phyloP scores from a whole-genome alignment of 352 stramenopile species.

The Albugo laibachii region DNA sequence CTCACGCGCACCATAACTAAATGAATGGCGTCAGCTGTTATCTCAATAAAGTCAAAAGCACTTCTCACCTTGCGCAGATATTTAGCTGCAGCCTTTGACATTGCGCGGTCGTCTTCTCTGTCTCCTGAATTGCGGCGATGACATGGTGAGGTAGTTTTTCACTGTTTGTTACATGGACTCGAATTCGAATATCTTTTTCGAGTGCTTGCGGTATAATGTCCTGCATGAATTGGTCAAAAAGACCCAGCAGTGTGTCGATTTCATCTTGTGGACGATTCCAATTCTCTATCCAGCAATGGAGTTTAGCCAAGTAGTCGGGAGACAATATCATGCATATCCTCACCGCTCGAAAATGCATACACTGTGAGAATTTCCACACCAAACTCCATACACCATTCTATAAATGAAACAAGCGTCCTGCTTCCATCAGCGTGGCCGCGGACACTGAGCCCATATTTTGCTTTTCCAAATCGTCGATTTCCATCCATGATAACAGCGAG shows the following conservation, averaged over 20 bases:
- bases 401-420: slow-evolving; percentile 89
- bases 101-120: slow-evolving; percentile 76
- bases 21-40: slow-evolving; percentile 13
- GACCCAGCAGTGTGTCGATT: slow-evolving; percentile 80
- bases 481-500: slow-evolving; percentile 95
- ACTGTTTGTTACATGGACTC: slow-evolving; percentile 73
- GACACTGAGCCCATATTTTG: slow-evolving; percentile 45
- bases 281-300: slow-evolving; percentile 53
- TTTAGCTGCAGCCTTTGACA: slow-evolving; percentile 69
- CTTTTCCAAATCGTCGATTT: slow-evolving; percentile 87
- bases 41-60: not conserved
- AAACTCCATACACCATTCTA: slow-evolving; percentile 90
- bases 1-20: slow-evolving; percentile 87
- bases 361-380: slow-evolving; percentile 83
- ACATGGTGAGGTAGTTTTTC: slow-evolving; percentile 51
- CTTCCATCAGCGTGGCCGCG: slow-evolving; percentile 89
- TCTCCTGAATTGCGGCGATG: slow-evolving; percentile 37
- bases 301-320: not conserved
- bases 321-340: not conserved
- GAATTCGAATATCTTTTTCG: slow-evolving; percentile 83
- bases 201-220: slow-evolving; percentile 80
- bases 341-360: slow-evolving; percentile 89
- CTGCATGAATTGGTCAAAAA: slow-evolving; percentile 92
- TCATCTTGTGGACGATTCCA: slow-evolving; percentile 82
- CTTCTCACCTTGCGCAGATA: slow-evolving; percentile 52